Percentiles rank a stretch among this genome's conserved stretches.
These are phyloP conservation scores for Pichia sp. DNA, from an alignment of 1,139 yeast species.

Conservation along the genomic window DNA sequence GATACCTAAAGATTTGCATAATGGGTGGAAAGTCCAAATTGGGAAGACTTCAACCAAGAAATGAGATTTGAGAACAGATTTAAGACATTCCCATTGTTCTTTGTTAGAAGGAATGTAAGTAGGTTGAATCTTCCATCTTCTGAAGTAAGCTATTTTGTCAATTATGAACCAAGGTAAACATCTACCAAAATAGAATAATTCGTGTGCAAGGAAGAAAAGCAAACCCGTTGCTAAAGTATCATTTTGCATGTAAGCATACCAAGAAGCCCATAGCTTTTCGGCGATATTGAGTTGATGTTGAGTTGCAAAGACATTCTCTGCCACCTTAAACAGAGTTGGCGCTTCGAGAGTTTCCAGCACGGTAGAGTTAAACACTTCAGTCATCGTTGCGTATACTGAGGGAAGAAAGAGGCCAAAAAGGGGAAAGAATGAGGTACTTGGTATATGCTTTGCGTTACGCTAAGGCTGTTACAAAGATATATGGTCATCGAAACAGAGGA, in stretches of 20 bases:
- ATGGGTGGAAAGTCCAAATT: conserved; percentile 93
- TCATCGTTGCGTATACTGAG: no score
- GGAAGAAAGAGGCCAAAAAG: no score
- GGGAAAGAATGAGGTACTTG: no score
- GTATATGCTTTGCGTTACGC: no score
- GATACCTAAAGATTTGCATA: conserved; percentile 73
- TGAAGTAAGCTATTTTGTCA: conserved; percentile 69
- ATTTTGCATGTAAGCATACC: conserved; percentile 70
- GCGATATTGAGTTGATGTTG: conserved; percentile 37
- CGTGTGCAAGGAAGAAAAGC: conserved; percentile 70
- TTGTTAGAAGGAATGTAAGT: conserved; percentile 66
- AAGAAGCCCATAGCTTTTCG: conserved; percentile 74
- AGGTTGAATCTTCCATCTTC: conserved; percentile 78
- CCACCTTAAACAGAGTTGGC: conserved; percentile 28
- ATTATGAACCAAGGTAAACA: conserved; percentile 85
- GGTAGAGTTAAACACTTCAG: conserved; percentile 27
- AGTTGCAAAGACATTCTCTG: conserved; percentile 28
- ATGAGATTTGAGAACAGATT: conserved; percentile 78
- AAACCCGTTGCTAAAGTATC: conserved; percentile 82
- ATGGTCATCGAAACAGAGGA: no score
- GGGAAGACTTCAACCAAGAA: conserved; percentile 91
- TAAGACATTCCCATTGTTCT: conserved; percentile 91
- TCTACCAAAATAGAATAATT: conserved; percentile 76
- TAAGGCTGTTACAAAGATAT: no score
- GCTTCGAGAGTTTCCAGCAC: conserved; percentile 16